These are phyloP conservation scores for Zygosaccharomyces bisporus DNA, from an alignment of 805 yeast genomes.

Conservation along the genomic window DNA sequence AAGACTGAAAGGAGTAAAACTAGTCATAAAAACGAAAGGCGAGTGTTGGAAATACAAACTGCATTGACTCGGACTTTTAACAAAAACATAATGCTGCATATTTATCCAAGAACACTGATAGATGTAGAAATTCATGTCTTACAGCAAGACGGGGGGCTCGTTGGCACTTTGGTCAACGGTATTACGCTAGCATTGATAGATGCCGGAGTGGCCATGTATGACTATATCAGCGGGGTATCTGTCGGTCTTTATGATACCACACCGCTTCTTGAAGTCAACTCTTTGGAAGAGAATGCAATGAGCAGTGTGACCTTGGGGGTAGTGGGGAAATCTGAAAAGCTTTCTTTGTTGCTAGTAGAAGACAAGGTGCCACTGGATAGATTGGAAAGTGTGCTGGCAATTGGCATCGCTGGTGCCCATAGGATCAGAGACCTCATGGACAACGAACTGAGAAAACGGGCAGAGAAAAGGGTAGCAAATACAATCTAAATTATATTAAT, in stretches of 20 bases:
- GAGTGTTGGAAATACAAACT: conserved; percentile 63
- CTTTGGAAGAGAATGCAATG: conserved; percentile 79
- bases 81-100: conserved; percentile 65
- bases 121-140: conserved; percentile 70
- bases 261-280: conserved; percentile 78
- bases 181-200: conserved; percentile 86
- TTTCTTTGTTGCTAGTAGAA: conserved; percentile 73
- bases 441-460: conserved; percentile 71
- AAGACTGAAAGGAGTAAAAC: conserved; percentile 71
- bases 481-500: conserved; percentile 16
- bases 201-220: conserved; percentile 93
- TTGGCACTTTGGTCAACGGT: conserved; percentile 78
- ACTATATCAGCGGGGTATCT: conserved; percentile 75
- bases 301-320: conserved; percentile 79
- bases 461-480: conserved; percentile 53
- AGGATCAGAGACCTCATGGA: conserved; percentile 83
- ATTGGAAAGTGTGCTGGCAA: conserved; percentile 67
- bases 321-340: conserved; percentile 75
- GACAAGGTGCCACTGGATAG: conserved; percentile 81
- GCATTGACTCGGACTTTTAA: conserved; percentile 66
- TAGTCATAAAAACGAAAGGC: conserved; percentile 57
- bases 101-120: conserved; percentile 83
- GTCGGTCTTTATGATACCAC: conserved; percentile 77
- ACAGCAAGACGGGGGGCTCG: conserved; percentile 85
- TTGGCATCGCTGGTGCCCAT: conserved; percentile 86